Conservation (phyloP, 257 asterid species). For the Euphrasia confusa region DNA sequence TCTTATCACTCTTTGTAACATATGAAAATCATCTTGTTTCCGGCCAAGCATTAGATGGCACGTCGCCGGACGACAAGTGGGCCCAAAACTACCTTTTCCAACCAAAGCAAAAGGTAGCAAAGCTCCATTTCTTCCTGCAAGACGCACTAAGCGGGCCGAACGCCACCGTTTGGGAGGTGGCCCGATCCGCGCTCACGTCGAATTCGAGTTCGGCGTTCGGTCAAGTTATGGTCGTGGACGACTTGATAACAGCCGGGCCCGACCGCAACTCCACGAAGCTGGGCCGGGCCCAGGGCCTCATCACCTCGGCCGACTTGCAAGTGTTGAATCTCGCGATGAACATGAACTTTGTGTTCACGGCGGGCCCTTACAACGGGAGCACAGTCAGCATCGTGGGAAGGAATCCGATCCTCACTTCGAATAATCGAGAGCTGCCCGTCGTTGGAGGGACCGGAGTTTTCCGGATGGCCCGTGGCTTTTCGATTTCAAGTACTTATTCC, state of each 20-base stretch:
- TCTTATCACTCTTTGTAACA: not conserved
- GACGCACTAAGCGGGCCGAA: constrained; percentile 24
- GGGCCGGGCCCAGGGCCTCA: constrained; percentile 30
- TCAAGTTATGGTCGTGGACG: constrained; percentile 28
- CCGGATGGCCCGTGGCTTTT: constrained; percentile 24
- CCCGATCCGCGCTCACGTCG: constrained; percentile 26
- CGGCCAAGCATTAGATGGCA: not conserved
- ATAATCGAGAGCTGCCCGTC: constrained; percentile 27
- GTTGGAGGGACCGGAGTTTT: constrained; percentile 27
- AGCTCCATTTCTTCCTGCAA: constrained; percentile 26
- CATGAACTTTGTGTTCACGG: constrained; percentile 25
- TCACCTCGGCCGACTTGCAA: constrained; percentile 23
- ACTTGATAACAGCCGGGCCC: constrained; percentile 24
- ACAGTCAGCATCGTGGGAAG: constrained; percentile 23
- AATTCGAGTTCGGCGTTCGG: constrained; percentile 15
- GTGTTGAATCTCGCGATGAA: constrained; percentile 23
- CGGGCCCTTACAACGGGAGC: constrained; percentile 25
- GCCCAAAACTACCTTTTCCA: not conserved
- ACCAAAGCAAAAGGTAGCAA: constrained; percentile 10
- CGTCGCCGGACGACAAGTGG: constrained; percentile 21
- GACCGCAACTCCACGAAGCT: constrained; percentile 20
- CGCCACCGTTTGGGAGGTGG: constrained; percentile 34
- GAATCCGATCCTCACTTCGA: constrained; percentile 15
- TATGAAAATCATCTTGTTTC: not conserved
- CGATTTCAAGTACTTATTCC: not conserved